These are phyloP conservation scores for Ilyonectria robusta DNA, from an alignment of 2,329 filamentous ascomycete species.

Conservation along the genomic window DNA sequence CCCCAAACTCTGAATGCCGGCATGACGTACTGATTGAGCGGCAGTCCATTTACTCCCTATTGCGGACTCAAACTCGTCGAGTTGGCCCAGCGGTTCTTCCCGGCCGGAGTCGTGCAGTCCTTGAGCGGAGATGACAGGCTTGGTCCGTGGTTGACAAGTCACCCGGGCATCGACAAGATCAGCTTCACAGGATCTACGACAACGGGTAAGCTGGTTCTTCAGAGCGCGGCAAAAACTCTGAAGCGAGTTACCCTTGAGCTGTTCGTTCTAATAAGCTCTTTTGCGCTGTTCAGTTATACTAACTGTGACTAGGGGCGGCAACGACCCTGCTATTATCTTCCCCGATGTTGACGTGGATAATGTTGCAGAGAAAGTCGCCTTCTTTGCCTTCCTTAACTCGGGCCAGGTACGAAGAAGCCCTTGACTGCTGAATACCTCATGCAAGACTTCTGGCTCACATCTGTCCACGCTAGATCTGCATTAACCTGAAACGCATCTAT, in stretches of 20 bases:
- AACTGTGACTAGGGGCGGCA: constrained; percentile 60
- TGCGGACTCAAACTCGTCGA: constrained; percentile 72
- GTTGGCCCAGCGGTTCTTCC: constrained; percentile 70
- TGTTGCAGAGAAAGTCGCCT: constrained; percentile 54
- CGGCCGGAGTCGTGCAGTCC: constrained; percentile 73
- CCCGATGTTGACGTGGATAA: constrained; percentile 67
- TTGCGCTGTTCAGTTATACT: too few relatives aligned
- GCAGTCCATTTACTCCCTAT: constrained; percentile 68
- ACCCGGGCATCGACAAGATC: constrained; percentile 73
- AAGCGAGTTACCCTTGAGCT: constrained; percentile 75
- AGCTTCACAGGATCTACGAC: constrained; percentile 74
- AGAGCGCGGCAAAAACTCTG: constrained; percentile 66
- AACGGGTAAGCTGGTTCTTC: constrained; percentile 74
- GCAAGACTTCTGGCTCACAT: too few relatives aligned
- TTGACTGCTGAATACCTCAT: too few relatives aligned
- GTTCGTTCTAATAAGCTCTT: constrained; percentile 22
- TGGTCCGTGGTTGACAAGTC: constrained; percentile 70
- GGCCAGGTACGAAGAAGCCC: constrained; percentile 54
- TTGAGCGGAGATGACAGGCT: constrained; percentile 73
- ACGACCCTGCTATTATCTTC: constrained; percentile 72
- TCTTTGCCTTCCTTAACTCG: constrained; percentile 69
- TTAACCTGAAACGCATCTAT: constrained; percentile 70
- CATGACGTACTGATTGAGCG: too few relatives aligned
- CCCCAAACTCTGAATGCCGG: accelerated
- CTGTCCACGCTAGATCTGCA: constrained; percentile 38